Percentiles rank a stretch among this genome's conserved stretches.
Evolutionary conservation across 2,329 filamentous ascomycete genomes (phyloP).

Genomic region (Botrytis paeoniae): DNA sequence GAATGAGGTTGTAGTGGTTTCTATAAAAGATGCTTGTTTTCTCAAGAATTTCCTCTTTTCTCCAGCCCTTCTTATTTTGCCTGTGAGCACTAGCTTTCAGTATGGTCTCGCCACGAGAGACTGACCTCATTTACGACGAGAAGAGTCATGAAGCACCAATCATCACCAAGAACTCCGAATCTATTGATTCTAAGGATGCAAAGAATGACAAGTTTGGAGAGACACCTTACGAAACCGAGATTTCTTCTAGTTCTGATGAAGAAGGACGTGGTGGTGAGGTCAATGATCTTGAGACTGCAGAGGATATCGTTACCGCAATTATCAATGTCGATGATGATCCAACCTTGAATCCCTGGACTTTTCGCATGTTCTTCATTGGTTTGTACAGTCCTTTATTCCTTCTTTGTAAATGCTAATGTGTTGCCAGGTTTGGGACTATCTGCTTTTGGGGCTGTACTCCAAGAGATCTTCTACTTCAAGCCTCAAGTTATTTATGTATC

Average conservation of each 20-base stretch:
- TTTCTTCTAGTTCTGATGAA: constrained; percentile 1
- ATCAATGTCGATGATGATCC: constrained; percentile 27
- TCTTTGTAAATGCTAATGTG: not conserved
- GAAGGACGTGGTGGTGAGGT: constrained; percentile 14
- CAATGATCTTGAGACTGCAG: constrained; percentile 18
- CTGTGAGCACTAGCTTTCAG: constrained; percentile 1
- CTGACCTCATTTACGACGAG: constrained; percentile 8
- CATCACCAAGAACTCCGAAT: not conserved
- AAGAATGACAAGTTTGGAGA: not conserved
- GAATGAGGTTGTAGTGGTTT: too few relatives aligned
- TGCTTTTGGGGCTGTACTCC: constrained; percentile 41
- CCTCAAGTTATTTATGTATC: constrained; percentile 46
- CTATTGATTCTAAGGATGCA: not conserved
- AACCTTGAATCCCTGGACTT: constrained; percentile 38
- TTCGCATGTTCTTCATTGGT: constrained; percentile 42
- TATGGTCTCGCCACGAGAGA: constrained; percentile 14
- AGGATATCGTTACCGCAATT: constrained; percentile 21
- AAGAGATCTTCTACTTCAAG: constrained; percentile 48
- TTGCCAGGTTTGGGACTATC: constrained; percentile 38
- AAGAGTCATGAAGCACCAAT: constrained; percentile 8
- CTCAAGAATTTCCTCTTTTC: not conserved
- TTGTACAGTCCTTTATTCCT: not conserved
- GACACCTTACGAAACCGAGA: constrained; percentile 1
- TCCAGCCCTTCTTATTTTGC: not conserved
- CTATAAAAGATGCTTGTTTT: constrained; percentile 4